Percentiles rank a stretch among this genome's conserved stretches.
These are phyloP conservation scores for Lactarius trivialis DNA, from an alignment of 768 basidiomycete species.

Conservation along the genomic window DNA sequence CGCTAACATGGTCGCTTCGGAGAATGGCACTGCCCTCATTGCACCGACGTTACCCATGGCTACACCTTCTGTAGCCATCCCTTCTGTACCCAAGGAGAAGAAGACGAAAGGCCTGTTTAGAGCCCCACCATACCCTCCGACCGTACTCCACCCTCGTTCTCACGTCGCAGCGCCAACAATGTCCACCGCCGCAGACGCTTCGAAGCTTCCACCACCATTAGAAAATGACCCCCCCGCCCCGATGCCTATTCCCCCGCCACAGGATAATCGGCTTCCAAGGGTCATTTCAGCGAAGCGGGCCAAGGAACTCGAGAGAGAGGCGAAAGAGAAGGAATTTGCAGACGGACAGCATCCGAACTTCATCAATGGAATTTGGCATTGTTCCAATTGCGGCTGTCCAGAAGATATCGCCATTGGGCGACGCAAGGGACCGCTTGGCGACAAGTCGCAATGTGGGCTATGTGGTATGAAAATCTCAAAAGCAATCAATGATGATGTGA, in stretches of 20 bases:
- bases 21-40: constrained; percentile 65
- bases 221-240: constrained; percentile 53
- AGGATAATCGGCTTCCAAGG: constrained; percentile 44
- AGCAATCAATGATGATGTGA: background rate
- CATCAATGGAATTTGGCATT: constrained; percentile 88
- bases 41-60: constrained; percentile 40
- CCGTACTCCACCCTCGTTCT: constrained; percentile 56
- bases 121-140: constrained; percentile 50
- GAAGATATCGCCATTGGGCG: constrained; percentile 79
- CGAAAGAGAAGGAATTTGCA: constrained; percentile 77
- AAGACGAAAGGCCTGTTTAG: constrained; percentile 69
- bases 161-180: constrained; percentile 51
- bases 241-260: constrained; percentile 27
- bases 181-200: constrained; percentile 62
- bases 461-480: constrained; percentile 59
- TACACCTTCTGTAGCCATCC: constrained; percentile 31
- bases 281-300: constrained; percentile 52
- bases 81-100: constrained; percentile 52
- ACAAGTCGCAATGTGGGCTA: constrained; percentile 86
- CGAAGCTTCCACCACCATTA: constrained; percentile 49
- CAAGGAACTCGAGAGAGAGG: constrained; percentile 73
- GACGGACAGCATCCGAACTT: constrained; percentile 77
- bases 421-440: constrained; percentile 83
- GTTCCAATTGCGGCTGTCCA: constrained; percentile 90
- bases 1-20: constrained; percentile 87